Evolutionary conservation across 139 green algal species (phyloP).

Genomic region (Pleodorina starrii): DNA sequence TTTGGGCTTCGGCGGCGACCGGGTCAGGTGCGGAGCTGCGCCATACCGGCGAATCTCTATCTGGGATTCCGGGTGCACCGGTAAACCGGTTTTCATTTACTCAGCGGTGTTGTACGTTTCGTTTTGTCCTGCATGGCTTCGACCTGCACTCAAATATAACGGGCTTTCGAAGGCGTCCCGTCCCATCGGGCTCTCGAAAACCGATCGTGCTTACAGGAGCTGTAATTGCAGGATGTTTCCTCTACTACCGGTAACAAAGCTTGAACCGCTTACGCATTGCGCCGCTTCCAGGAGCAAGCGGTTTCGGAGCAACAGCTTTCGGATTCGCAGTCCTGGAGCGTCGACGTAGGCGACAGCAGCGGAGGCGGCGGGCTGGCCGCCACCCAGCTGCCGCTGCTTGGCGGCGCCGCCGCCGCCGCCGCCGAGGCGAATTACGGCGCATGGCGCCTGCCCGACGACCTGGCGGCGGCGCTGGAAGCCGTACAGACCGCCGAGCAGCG

Average conservation of each 20-base stretch:
- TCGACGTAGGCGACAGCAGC: background rate
- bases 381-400: background rate
- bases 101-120: background rate
- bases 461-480: background rate
- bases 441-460: slow-evolving; percentile 35
- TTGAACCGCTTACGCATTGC: background rate
- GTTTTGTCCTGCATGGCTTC: too few relatives aligned
- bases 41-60: background rate
- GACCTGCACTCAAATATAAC: too few relatives aligned
- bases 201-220: background rate
- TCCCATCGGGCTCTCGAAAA: background rate
- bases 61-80: background rate
- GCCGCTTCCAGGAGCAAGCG: slow-evolving; percentile 7
- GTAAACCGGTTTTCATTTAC: too few relatives aligned
- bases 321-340: background rate
- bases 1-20: background rate
- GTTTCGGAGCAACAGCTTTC: background rate
- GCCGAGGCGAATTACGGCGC: background rate
- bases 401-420: too few relatives aligned
- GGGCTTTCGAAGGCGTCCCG: too few relatives aligned
- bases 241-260: background rate
- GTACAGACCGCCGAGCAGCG: background rate
- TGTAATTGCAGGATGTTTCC: background rate
- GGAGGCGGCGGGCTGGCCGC: background rate
- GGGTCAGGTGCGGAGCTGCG: background rate